phyloP scores from a whole-genome alignment of 106 monocot genomes.

The Posidonia australis region DNA sequence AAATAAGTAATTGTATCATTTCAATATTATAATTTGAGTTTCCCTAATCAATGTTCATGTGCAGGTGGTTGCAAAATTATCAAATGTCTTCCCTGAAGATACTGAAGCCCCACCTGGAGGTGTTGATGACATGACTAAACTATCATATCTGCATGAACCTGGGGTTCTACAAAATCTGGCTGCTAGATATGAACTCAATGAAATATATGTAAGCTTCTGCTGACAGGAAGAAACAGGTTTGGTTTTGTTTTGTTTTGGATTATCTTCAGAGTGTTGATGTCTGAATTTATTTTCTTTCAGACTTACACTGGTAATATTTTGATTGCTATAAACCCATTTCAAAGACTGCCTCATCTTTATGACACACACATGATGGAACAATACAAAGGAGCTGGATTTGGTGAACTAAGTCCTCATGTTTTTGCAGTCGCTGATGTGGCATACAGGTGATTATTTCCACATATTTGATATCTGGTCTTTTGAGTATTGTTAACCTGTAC shows the following conservation, averaged over 20 bases:
- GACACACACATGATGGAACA: conserved; percentile 50
- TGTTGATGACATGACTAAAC: conserved; percentile 82
- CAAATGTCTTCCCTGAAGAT: conserved; percentile 45
- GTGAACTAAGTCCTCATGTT: conserved; percentile 40
- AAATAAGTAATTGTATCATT: background rate
- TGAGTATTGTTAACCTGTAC: conserved; percentile 1
- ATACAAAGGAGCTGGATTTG: conserved; percentile 39
- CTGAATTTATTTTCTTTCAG: conserved; percentile 11
- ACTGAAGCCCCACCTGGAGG: conserved; percentile 69
- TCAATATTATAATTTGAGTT: background rate
- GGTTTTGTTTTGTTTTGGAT: background rate
- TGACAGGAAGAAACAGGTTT: no score
- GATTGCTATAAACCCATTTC: conserved; percentile 51
- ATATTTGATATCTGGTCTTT: background rate
- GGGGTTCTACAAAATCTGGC: conserved; percentile 67
- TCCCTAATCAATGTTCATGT: background rate
- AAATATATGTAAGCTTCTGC: conserved; percentile 56
- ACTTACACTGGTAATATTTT: conserved; percentile 50
- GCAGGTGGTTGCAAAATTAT: conserved; percentile 33
- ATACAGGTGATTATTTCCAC: conserved; percentile 25
- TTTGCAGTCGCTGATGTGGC: conserved; percentile 47
- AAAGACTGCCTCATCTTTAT: conserved; percentile 47
- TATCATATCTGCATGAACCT: conserved; percentile 83
- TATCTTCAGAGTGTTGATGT: background rate
- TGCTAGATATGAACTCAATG: conserved; percentile 54